Evolutionary conservation across 306 rosid species (phyloP), one percentile per base, ranked within the genome.

Genomic region (Abrus precatorius): DNA sequence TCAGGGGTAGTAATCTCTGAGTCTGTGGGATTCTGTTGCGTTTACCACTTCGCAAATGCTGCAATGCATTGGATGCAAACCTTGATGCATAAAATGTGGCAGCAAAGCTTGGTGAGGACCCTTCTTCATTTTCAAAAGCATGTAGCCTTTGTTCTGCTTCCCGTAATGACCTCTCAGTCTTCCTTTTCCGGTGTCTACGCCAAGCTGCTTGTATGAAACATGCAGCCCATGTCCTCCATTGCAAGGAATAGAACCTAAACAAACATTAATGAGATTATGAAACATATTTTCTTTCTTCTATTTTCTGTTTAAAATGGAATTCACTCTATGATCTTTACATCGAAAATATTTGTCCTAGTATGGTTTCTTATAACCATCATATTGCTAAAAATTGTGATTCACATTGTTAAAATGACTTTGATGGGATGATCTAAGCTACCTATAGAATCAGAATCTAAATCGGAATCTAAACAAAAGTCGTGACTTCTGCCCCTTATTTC

Each of bases 201-300:
- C 98, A 94, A 10, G 91, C 89, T 75, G 85, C 94, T 90, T 94
- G 98, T 81, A 94, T 86, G 75, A 79, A 86, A 63, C 88, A 76
- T 72, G 95, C 88, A 10, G 69, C 97, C 98, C 98, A 92, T 50
- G 90, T 88, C 72, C 61, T 92, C 97, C 97, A 94, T 74, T 89
- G 95, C 75, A 74, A 54, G 36, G 98, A 86, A 59, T 75, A 83
- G 82, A 86, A 86, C 77, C 89, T 85, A 55, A 11, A 53, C 44
- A 64, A n/a, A 49, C 53, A 55, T 44, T 47, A 66, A 34, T 43
- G 30, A 72, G 28, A 9, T 36, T 50, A 41, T 20, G 34, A 70
- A 59, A 5, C 69, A 43, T 44, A 41, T 74, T 41, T 11, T 13
- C 12, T 41, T 11, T 13, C 12, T 54, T 38, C 54, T 28, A 5